Conservation (phyloP, 75 land plant genomes). For the Cupressus sempervirens region DNA sequence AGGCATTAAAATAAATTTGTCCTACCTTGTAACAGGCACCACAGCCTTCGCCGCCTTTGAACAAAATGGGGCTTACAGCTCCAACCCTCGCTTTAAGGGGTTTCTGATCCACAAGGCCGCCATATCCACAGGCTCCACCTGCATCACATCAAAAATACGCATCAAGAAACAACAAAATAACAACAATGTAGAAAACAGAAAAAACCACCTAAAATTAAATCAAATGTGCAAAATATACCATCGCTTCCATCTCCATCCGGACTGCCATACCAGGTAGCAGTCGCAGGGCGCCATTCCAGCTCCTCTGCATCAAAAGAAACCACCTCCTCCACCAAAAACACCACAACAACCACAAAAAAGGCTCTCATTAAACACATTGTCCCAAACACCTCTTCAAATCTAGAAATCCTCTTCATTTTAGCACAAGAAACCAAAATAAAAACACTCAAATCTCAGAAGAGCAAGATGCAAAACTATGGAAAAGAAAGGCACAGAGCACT, state of each 20-base stretch:
- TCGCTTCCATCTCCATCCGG: slow-evolving; percentile 82
- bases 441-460: neutral
- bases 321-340: neutral
- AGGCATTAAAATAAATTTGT: no score
- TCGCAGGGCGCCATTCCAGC: slow-evolving; percentile 55
- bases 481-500: neutral
- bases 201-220: neutral
- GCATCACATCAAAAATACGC: neutral
- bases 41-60: slow-evolving; percentile 71
- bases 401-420: neutral
- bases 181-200: neutral
- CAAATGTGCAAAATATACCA: slow-evolving; percentile 28
- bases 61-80: slow-evolving; percentile 74
- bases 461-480: neutral
- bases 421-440: neutral
- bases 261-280: slow-evolving; percentile 92
- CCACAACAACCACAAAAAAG: neutral
- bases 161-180: neutral
- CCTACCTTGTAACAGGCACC: slow-evolving; percentile 67
- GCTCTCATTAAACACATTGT: neutral
- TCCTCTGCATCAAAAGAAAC: slow-evolving; percentile 10
- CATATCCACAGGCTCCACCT: slow-evolving; percentile 95
- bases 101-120: slow-evolving; percentile 57
- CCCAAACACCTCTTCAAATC: neutral
- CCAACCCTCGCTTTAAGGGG: slow-evolving; percentile 68